Conservation (phyloP, 306 rosid species). For the Quercus agrifolia region DNA sequence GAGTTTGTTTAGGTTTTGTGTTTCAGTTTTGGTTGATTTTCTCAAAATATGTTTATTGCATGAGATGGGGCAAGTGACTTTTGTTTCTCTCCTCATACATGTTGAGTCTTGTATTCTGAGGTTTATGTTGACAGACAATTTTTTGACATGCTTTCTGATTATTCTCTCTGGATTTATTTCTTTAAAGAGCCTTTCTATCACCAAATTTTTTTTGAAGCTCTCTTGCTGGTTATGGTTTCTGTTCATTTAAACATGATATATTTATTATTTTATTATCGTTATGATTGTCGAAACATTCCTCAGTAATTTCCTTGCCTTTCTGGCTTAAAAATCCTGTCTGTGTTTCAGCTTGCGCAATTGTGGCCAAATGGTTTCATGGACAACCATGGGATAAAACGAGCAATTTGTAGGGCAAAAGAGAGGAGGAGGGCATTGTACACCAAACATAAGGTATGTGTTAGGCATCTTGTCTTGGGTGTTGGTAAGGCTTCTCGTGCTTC, state of each 20-base stretch:
- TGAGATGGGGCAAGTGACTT: neutral
- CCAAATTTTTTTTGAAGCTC: neutral
- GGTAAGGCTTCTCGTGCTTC: neutral
- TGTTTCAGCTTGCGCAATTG: conserved; percentile 77
- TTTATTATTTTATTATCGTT: neutral
- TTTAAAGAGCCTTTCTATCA: neutral
- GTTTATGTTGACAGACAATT: neutral
- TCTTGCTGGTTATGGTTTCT: neutral
- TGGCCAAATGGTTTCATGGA: conserved; percentile 98
- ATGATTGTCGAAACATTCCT: neutral
- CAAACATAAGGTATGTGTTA: conserved; percentile 61
- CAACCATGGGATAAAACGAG: conserved; percentile 95
- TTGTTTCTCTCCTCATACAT: neutral
- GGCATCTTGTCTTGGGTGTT: neutral
- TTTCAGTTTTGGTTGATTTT: neutral
- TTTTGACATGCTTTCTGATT: neutral
- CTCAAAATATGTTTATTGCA: neutral
- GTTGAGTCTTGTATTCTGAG: neutral
- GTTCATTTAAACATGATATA: no score
- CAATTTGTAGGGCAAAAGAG: conserved; percentile 87
- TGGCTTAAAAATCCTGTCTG: conserved; percentile 13
- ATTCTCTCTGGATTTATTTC: neutral
- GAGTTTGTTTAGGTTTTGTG: neutral
- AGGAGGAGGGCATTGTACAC: conserved; percentile 62
- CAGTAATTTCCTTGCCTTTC: neutral